Percentiles rank a stretch among this genome's conserved stretches.
Conservation (phyloP, 768 basidiomycete genomes). For the Ramaria sp. region DNA sequence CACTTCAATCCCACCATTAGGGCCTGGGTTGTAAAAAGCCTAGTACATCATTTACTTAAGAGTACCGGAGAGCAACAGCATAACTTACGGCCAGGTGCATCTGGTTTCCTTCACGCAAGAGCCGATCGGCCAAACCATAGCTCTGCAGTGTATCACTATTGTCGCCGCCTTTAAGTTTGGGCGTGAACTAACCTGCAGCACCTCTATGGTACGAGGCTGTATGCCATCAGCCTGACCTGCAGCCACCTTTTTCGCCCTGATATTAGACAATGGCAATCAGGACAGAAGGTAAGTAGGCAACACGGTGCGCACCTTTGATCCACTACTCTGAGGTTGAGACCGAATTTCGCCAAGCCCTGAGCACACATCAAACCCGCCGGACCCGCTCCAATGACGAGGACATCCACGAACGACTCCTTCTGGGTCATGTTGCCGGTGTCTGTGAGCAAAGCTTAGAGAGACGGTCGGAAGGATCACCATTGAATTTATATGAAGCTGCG, state of each 20-base stretch:
- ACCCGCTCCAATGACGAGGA: slow-evolving; percentile 66
- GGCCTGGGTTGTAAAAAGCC: slow-evolving; percentile 68
- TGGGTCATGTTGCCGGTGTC: not conserved
- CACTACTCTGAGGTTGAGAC: slow-evolving; percentile 47
- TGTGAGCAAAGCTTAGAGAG: not conserved
- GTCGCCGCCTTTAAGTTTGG: not conserved
- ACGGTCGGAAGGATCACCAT: not conserved
- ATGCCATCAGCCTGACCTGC: slow-evolving; percentile 49
- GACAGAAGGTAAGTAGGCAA: not conserved
- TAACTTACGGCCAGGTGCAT: slow-evolving; percentile 55
- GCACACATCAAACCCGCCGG: slow-evolving; percentile 59
- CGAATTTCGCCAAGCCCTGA: slow-evolving; percentile 47
- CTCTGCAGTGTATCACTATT: slow-evolving; percentile 33
- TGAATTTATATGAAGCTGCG: not conserved
- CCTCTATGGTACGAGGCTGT: slow-evolving; percentile 43
- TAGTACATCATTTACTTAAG: slow-evolving; percentile 16
- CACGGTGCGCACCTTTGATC: slow-evolving; percentile 36
- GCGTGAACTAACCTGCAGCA: slow-evolving; percentile 31
- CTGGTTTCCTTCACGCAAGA: slow-evolving; percentile 55
- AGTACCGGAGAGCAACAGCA: not conserved
- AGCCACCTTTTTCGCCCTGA: slow-evolving; percentile 35
- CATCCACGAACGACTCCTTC: slow-evolving; percentile 45
- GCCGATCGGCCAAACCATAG: slow-evolving; percentile 60
- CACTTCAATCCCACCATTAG: slow-evolving; percentile 53
- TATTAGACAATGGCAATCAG: not conserved